Percentiles rank a stretch among this genome's conserved stretches.
phyloP scores from a whole-genome alignment of 169 alveolate genomes.

The Cystoisospora suis region DNA sequence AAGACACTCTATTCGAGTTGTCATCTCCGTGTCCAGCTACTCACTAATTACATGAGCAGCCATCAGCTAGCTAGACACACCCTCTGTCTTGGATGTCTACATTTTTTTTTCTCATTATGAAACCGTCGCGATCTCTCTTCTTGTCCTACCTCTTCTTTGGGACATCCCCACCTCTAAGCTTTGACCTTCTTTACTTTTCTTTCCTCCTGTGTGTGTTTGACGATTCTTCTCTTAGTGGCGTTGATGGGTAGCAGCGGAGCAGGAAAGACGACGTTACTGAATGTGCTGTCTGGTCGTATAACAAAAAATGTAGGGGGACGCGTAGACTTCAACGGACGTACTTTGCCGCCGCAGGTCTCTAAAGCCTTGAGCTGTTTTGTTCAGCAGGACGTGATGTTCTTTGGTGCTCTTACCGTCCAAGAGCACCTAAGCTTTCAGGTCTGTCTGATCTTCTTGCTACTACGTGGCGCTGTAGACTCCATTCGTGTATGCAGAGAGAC shows the following conservation, averaged over 20 bases:
- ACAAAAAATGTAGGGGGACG: slow-evolving; percentile 61
- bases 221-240: slow-evolving; percentile 68
- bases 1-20: too few relatives aligned
- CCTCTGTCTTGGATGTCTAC: too few relatives aligned
- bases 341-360: slow-evolving; percentile 60
- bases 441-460: too few relatives aligned
- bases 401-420: slow-evolving; percentile 80
- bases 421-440: slow-evolving; percentile 71
- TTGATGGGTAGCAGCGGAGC: slow-evolving; percentile 88
- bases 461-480: too few relatives aligned
- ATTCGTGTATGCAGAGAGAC: too few relatives aligned
- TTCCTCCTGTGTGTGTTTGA: background rate
- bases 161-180: background rate
- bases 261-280: slow-evolving; percentile 83
- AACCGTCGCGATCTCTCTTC: background rate
- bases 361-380: slow-evolving; percentile 79
- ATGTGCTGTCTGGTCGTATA: slow-evolving; percentile 66
- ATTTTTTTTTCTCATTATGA: background rate
- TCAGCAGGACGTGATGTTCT: slow-evolving; percentile 85
- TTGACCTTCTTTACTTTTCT: too few relatives aligned
- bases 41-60: too few relatives aligned
- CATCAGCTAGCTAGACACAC: too few relatives aligned
- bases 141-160: background rate
- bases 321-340: slow-evolving; percentile 66
- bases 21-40: too few relatives aligned